Percentiles rank a stretch among this genome's conserved stretches.
phyloP scores from a whole-genome alignment of 257 asterid genomes.

The Verbena officinalis region DNA sequence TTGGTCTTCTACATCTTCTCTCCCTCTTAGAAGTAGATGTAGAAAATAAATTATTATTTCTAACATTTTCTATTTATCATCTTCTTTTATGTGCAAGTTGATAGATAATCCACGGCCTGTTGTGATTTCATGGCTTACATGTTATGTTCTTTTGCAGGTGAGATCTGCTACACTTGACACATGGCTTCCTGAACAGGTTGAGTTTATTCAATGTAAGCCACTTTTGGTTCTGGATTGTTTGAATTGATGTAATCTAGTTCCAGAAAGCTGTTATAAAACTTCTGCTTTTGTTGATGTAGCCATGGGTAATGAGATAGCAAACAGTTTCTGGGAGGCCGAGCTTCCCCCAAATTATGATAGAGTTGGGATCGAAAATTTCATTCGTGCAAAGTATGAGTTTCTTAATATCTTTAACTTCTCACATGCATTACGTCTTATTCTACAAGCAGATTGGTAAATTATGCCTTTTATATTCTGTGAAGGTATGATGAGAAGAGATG shows the following conservation, averaged over 20 bases:
- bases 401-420: constrained; percentile 8
- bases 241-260: constrained; percentile 10
- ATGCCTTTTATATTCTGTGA: constrained; percentile 24
- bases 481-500: constrained; percentile 87
- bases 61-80: not conserved
- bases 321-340: constrained; percentile 81
- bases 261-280: not conserved
- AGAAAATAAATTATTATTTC: not conserved
- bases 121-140: constrained; percentile 16
- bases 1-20: not conserved
- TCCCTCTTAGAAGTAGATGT: not conserved
- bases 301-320: constrained; percentile 80
- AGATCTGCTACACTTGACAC: constrained; percentile 87
- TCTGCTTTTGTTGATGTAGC: constrained; percentile 38
- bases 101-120: not conserved
- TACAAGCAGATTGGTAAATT: constrained; percentile 22
- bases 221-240: constrained; percentile 11
- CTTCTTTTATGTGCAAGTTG: not conserved
- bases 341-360: constrained; percentile 78
- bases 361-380: constrained; percentile 83
- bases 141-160: constrained; percentile 47
- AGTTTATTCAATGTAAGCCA: constrained; percentile 68
- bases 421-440: constrained; percentile 1
- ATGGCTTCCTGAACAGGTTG: constrained; percentile 88
- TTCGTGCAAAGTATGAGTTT: constrained; percentile 72